Conservation (phyloP, 2,329 filamentous ascomycete genomes). For the Beauveria medogensis region DNA sequence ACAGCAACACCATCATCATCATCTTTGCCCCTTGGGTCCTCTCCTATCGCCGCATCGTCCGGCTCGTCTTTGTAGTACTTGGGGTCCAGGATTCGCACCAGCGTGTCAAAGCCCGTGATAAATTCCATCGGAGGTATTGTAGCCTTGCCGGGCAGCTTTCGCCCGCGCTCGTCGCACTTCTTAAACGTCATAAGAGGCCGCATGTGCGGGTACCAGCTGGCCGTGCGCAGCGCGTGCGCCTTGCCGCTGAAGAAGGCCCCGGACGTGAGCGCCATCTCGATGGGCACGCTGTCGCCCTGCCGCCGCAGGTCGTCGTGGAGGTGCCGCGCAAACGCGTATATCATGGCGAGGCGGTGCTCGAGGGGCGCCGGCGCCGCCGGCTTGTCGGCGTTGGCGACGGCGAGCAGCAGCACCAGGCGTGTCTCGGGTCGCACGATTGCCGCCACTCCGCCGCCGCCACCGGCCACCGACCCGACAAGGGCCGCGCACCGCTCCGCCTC, state of each 20-base stretch:
- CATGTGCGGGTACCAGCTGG: slow-evolving; percentile 32
- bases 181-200: slow-evolving; percentile 1
- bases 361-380: slow-evolving; percentile 60
- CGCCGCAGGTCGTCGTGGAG: slow-evolving; percentile 24
- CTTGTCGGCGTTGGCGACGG: slow-evolving; percentile 60
- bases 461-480: neutral
- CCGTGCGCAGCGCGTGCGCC: slow-evolving; percentile 45
- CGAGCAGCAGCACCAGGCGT: slow-evolving; percentile 50
- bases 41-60: neutral
- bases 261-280: slow-evolving; percentile 64
- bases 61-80: slow-evolving; percentile 53
- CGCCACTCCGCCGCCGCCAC: slow-evolving; percentile 10
- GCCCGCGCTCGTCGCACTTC: neutral
- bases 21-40: slow-evolving; percentile 16
- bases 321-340: slow-evolving; percentile 59
- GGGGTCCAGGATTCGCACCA: slow-evolving; percentile 58
- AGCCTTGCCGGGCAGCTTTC: neutral
- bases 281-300: slow-evolving; percentile 18
- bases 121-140: slow-evolving; percentile 49
- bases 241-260: slow-evolving; percentile 71
- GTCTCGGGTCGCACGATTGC: slow-evolving; percentile 12
- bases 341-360: slow-evolving; percentile 59
- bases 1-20: neutral
- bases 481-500: neutral
- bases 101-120: slow-evolving; percentile 67